Evolutionary conservation across 495 filamentous ascomycete genomes (phyloP).

Genomic region (Copromyces sp.): DNA sequence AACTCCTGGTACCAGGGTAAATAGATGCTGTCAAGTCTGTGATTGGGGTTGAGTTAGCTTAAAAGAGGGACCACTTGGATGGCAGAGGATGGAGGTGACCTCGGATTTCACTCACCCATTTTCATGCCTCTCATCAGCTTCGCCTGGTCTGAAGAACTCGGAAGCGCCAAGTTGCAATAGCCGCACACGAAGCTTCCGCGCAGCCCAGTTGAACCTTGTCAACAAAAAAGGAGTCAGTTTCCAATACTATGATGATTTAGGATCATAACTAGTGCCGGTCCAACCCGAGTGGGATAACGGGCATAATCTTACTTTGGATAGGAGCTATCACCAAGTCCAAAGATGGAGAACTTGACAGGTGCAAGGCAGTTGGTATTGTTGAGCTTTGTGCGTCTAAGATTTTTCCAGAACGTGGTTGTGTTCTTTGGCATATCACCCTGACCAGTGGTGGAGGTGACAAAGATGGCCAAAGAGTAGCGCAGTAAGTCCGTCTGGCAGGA

Average conservation of each 20-base stretch:
- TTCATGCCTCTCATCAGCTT: slow-evolving; percentile 85
- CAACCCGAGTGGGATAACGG: neutral
- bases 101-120: slow-evolving; percentile 58
- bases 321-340: slow-evolving; percentile 89
- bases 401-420: slow-evolving; percentile 72
- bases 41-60: neutral
- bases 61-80: neutral
- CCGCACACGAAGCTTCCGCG: slow-evolving; percentile 75
- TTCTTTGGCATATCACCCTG: slow-evolving; percentile 89
- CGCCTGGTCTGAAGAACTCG: slow-evolving; percentile 65
- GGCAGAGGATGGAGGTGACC: neutral
- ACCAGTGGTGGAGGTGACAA: slow-evolving; percentile 84
- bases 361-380: slow-evolving; percentile 57
- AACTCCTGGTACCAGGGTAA: slow-evolving; percentile 66
- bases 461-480: slow-evolving; percentile 54
- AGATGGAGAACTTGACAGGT: slow-evolving; percentile 62
- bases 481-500: slow-evolving; percentile 31
- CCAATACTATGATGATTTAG: neutral
- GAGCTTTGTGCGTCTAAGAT: slow-evolving; percentile 67
- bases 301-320: slow-evolving; percentile 61
- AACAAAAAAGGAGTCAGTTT: neutral
- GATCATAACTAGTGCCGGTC: neutral
- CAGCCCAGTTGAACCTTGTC: slow-evolving; percentile 82
- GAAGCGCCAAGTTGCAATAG: slow-evolving; percentile 76
- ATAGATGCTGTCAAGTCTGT: slow-evolving; percentile 64